phyloP scores from a whole-genome alignment of 208 protist species.

The Trypanosoma mega region DNA sequence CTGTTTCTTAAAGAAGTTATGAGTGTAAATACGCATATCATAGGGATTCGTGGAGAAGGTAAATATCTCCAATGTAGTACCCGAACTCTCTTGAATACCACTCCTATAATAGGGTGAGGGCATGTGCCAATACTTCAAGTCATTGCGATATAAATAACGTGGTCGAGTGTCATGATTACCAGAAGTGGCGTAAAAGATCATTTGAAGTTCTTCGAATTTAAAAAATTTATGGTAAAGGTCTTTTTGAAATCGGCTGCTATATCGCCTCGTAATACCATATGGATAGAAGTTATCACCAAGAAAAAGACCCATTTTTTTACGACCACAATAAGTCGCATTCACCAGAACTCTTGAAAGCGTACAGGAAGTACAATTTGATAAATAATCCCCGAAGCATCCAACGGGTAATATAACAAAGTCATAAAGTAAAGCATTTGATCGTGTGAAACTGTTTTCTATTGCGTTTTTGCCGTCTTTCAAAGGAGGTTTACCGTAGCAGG shows the following conservation, averaged over 20 bases:
- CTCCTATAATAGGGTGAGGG: constrained; percentile 1
- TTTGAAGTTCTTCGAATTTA: constrained; percentile 5
- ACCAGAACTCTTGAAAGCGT: background rate
- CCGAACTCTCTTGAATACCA: constrained; percentile 2
- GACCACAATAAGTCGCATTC: constrained; percentile 9
- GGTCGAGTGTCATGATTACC: constrained; percentile 23
- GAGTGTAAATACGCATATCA: background rate
- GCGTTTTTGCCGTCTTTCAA: too few species aligned
- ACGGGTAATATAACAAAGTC: constrained; percentile 16
- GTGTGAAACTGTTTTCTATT: background rate
- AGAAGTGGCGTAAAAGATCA: constrained; percentile 12
- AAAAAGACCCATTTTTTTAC: constrained; percentile 10
- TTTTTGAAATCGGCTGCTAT: background rate
- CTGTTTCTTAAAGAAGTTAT: background rate
- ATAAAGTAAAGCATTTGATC: background rate
- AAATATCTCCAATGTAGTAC: constrained; percentile 12
- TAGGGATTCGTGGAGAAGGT: constrained; percentile 10
- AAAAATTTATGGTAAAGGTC: constrained; percentile 7
- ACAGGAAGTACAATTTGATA: constrained; percentile 2
- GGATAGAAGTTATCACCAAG: constrained; percentile 20
- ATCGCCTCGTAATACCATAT: background rate
- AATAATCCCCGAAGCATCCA: constrained; percentile 10
- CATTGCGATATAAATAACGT: constrained; percentile 2
- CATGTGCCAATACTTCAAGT: background rate
- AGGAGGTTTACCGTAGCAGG: background rate